These are phyloP conservation scores for Coniochaeta hoffmannii DNA, from an alignment of 2,329 filamentous ascomycete species.

Conservation along the genomic window DNA sequence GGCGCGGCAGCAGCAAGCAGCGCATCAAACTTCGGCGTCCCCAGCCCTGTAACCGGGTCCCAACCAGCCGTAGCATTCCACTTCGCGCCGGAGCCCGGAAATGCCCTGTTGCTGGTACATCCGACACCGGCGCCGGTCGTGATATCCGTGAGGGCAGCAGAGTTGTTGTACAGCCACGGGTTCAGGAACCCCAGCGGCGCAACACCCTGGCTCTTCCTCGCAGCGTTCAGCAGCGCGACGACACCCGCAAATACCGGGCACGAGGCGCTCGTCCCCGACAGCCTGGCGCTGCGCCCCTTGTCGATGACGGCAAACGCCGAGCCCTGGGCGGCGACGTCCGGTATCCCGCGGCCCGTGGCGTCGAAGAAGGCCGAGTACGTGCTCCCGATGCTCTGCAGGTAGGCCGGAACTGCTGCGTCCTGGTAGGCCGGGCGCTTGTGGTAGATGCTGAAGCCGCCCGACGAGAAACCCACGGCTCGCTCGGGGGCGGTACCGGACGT, in stretches of 20 bases:
- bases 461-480: conserved; percentile 26
- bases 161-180: conserved; percentile 25
- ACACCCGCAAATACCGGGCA: conserved; percentile 31
- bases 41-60: conserved; percentile 14
- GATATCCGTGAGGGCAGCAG: conserved; percentile 21
- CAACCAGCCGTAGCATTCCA: conserved; percentile 23
- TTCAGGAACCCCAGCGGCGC: conserved; percentile 29
- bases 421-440: conserved; percentile 28
- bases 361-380: conserved; percentile 30
- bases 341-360: conserved; percentile 27
- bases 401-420: conserved; percentile 20
- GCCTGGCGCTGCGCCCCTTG: conserved; percentile 16
- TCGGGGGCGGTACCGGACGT: conserved; percentile 25
- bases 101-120: conserved; percentile 16
- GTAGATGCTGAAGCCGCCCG: conserved; percentile 31
- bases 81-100: conserved; percentile 16
- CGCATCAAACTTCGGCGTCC: conserved; percentile 7
- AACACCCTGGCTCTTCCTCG: conserved; percentile 24
- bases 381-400: conserved; percentile 26
- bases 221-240: conserved; percentile 31
- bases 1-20: conserved; percentile 8
- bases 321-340: conserved; percentile 36
- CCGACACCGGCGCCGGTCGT: conserved; percentile 19
- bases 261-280: conserved; percentile 26
- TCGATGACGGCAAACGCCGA: conserved; percentile 37